Conservation (phyloP, 805 yeast species). For the Starmera caribaea region DNA sequence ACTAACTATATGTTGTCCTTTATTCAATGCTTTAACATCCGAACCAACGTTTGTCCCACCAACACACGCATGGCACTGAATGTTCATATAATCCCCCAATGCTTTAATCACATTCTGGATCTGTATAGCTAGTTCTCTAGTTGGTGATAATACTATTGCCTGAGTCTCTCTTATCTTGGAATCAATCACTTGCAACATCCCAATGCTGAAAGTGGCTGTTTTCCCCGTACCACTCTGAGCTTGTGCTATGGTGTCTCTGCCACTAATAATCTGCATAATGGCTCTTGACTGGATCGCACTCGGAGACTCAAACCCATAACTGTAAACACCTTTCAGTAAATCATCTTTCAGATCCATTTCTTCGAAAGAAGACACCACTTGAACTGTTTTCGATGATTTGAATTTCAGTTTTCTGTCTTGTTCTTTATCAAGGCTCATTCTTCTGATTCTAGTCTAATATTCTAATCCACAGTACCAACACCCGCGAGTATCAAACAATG, state of each 20-base stretch:
- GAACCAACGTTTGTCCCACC: conserved; percentile 86
- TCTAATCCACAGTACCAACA: too few relatives aligned
- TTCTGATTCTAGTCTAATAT: too few relatives aligned
- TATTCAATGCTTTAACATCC: conserved; percentile 64
- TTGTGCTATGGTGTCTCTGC: conserved; percentile 94
- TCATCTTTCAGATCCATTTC: conserved; percentile 67
- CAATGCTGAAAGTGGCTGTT: conserved; percentile 95
- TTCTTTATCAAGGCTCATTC: conserved; percentile 52
- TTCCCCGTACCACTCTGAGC: conserved; percentile 99
- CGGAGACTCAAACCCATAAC: conserved; percentile 92
- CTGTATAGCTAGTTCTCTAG: conserved; percentile 92
- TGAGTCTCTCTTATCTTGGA: conserved; percentile 65
- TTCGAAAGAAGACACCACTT: conserved; percentile 56
- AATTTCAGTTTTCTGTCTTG: conserved; percentile 52
- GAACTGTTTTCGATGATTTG: conserved; percentile 46
- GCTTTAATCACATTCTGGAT: conserved; percentile 82
- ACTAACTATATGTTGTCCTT: conserved; percentile 85
- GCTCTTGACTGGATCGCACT: conserved; percentile 98
- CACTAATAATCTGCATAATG: conserved; percentile 86
- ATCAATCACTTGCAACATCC: conserved; percentile 83
- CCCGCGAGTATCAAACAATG: too few relatives aligned
- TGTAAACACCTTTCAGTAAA: conserved; percentile 57
- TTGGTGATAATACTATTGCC: conserved; percentile 88
- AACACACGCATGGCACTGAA: conserved; percentile 82
- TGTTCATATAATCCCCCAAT: conserved; percentile 80